Conservation (phyloP, 1,284 basidiomycete genomes). For the Cryptococcus sp. region DNA sequence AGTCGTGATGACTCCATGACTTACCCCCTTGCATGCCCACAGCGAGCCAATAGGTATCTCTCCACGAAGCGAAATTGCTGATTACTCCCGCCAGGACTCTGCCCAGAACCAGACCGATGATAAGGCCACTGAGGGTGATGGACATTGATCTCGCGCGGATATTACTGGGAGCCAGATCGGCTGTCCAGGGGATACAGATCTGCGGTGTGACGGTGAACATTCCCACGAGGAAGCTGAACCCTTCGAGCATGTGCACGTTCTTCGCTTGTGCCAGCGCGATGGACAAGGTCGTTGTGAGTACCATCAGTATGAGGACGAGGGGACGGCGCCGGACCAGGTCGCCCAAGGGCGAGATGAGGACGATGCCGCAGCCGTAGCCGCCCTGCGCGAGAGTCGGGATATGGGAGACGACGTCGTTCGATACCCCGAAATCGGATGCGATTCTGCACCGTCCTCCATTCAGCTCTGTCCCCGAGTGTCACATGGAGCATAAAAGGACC, state of each 20-base stretch:
- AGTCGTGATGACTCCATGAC: constrained; percentile 18
- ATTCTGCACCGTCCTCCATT: constrained; percentile 15
- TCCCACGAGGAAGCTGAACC: constrained; percentile 63
- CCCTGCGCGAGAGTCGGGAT: constrained; percentile 61
- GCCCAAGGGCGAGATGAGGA: constrained; percentile 66
- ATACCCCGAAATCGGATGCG: constrained; percentile 58
- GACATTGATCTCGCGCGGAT: constrained; percentile 66
- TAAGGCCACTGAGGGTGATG: constrained; percentile 67
- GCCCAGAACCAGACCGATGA: constrained; percentile 70
- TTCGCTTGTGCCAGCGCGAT: constrained; percentile 63
- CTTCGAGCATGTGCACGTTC: constrained; percentile 60
- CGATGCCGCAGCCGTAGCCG: constrained; percentile 59
- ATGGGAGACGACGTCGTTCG: constrained; percentile 63
- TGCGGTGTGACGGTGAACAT: constrained; percentile 58
- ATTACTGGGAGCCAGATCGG: constrained; percentile 65
- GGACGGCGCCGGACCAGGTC: constrained; percentile 65
- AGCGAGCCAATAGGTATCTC: constrained; percentile 67
- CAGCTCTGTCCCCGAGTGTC: no score
- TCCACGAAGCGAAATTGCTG: constrained; percentile 64
- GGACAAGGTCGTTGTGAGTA: constrained; percentile 58
- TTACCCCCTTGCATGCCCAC: constrained; percentile 57
- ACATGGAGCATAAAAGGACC: neutral
- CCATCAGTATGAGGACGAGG: constrained; percentile 59
- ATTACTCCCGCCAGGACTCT: constrained; percentile 69
- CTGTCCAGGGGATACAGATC: constrained; percentile 65